phyloP scores from a whole-genome alignment of 257 asterid species.

The Plantago major region DNA sequence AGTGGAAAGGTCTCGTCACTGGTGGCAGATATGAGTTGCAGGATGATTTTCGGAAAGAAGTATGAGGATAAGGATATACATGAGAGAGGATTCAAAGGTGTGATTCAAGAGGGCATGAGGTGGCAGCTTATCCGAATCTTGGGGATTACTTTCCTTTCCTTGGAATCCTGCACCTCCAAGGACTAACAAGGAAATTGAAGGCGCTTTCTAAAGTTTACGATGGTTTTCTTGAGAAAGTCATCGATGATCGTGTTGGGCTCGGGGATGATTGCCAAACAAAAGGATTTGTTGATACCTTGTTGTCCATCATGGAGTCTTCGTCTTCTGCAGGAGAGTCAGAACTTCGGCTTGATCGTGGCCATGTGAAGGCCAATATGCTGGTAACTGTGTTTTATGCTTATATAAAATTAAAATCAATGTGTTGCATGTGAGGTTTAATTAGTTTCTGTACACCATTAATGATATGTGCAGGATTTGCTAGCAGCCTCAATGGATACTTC shows the following conservation, averaged over 20 bases:
- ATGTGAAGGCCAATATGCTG: constrained; percentile 49
- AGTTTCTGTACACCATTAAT: too few relatives aligned
- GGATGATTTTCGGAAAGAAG: constrained; percentile 50
- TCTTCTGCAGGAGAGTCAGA: constrained; percentile 24
- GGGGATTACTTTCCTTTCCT: constrained; percentile 21
- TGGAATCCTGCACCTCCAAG: constrained; percentile 44
- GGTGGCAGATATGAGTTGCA: constrained; percentile 39
- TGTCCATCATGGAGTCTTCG: constrained; percentile 34
- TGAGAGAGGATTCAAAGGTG: constrained; percentile 45
- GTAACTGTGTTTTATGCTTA: constrained; percentile 13
- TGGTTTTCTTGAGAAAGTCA: constrained; percentile 43
- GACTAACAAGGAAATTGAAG: constrained; percentile 35
- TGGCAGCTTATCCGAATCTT: constrained; percentile 37
- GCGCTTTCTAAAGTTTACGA: constrained; percentile 31
- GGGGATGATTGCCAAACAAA: constrained; percentile 16
- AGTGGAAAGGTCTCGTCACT: constrained; percentile 33
- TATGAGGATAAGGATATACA: constrained; percentile 38
- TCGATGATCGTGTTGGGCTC: constrained; percentile 34
- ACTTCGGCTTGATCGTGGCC: constrained; percentile 40
- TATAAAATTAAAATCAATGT: too few relatives aligned
- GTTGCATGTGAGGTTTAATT: too few relatives aligned
- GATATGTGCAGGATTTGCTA: constrained; percentile 45
- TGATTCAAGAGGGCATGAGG: constrained; percentile 39
- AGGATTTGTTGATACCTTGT: constrained; percentile 44
- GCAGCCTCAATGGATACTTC: constrained; percentile 48